phyloP scores from a whole-genome alignment of 441 rosid species.

The Brassica hybrid region DNA sequence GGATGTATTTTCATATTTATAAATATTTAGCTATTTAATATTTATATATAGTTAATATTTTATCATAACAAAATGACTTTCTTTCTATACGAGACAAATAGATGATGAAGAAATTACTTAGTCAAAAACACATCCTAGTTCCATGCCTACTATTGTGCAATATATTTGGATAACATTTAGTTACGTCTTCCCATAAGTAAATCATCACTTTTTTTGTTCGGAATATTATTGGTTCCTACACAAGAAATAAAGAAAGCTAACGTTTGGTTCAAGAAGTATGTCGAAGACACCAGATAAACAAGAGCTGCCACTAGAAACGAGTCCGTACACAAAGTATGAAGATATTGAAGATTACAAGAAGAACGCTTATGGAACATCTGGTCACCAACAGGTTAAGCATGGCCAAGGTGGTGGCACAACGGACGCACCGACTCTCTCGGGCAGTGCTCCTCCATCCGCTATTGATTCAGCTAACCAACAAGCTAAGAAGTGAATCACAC shows the following conservation, averaged over 20 bases:
- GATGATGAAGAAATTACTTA: background rate
- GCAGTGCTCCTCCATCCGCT: constrained; percentile 37
- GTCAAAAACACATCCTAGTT: constrained; percentile 39
- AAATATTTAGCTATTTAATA: too few species aligned
- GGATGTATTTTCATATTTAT: too few species aligned
- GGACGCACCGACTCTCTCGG: constrained; percentile 54
- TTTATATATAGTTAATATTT: too few species aligned
- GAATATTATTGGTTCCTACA: background rate
- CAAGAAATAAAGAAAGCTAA: constrained; percentile 6
- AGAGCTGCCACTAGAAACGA: constrained; percentile 49
- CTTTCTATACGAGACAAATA: background rate
- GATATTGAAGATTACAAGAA: constrained; percentile 54
- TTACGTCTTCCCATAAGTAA: constrained; percentile 32
- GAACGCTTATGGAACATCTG: constrained; percentile 51
- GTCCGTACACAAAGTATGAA: too few species aligned
- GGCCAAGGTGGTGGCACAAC: constrained; percentile 53
- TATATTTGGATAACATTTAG: constrained; percentile 27
- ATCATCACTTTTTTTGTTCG: background rate
- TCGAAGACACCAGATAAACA: constrained; percentile 38
- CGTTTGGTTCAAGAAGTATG: constrained; percentile 17
- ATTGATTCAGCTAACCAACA: constrained; percentile 39
- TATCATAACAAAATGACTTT: background rate
- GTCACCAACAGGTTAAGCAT: constrained; percentile 48
- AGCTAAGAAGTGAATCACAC: constrained; percentile 39
- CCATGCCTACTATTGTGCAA: constrained; percentile 32